These are phyloP conservation scores for Penicillium glabrum DNA, from an alignment of 2,329 filamentous ascomycete species.

Conservation along the genomic window DNA sequence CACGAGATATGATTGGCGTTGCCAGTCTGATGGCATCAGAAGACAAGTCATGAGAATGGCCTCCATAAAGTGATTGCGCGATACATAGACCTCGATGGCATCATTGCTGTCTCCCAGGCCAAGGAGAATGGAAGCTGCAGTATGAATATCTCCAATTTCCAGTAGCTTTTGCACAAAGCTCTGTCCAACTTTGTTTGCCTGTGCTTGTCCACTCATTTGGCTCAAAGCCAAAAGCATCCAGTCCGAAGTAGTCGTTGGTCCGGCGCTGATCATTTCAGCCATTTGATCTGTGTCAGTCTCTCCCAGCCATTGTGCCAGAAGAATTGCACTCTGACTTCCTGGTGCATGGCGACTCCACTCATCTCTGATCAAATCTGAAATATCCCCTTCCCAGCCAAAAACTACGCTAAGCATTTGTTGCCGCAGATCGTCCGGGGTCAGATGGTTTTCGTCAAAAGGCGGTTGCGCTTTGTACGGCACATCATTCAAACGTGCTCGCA, in stretches of 20 bases:
- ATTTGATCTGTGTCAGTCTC: constrained; percentile 80
- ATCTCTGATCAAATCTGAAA: constrained; percentile 77
- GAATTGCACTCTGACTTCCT: constrained; percentile 74
- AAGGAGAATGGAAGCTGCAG: constrained; percentile 87
- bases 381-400: constrained; percentile 90
- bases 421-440: constrained; percentile 75
- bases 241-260: constrained; percentile 88
- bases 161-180: constrained; percentile 88
- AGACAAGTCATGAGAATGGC: constrained; percentile 85
- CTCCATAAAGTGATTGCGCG: constrained; percentile 88
- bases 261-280: constrained; percentile 69
- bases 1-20: constrained; percentile 81
- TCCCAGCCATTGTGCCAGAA: constrained; percentile 90
- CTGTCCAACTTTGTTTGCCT: constrained; percentile 86
- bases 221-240: constrained; percentile 96
- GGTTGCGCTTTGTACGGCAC: constrained; percentile 75
- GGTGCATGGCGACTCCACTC: constrained; percentile 71
- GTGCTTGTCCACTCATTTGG: constrained; percentile 74
- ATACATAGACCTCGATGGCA: constrained; percentile 94
- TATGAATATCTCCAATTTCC: constrained; percentile 86
- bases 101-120: constrained; percentile 91
- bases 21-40: constrained; percentile 82
- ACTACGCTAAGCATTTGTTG: constrained; percentile 90
- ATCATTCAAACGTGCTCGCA: constrained; percentile 75
- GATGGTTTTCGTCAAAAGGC: constrained; percentile 55